Conservation (phyloP, 169 alveolate genomes). For the Eimeria praecox region DNA sequence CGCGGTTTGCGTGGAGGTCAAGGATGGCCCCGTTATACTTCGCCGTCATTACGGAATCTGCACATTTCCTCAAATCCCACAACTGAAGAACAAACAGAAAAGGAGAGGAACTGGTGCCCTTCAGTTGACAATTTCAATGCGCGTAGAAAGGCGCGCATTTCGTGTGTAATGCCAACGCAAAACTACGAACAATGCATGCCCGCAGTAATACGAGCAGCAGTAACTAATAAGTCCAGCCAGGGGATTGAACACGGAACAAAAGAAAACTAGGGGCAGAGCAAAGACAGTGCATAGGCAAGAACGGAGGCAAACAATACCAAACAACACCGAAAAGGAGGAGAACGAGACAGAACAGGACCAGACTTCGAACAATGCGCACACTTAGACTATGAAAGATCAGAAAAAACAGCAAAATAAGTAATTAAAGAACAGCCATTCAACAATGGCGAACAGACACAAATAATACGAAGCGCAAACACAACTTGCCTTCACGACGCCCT, state of each 20-base stretch:
- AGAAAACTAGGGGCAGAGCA: not conserved
- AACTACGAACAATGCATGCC: too few species aligned
- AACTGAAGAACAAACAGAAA: constrained; percentile 24
- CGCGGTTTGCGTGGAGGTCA: constrained; percentile 79
- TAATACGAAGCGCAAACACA: not conserved
- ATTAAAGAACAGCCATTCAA: not conserved
- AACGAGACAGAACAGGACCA: not conserved
- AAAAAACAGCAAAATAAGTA: not conserved
- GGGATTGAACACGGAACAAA: not conserved
- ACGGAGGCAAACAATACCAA: not conserved
- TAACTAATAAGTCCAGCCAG: not conserved
- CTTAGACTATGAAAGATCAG: not conserved
- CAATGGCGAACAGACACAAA: not conserved
- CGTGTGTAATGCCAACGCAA: not conserved
- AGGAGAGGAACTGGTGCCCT: not conserved
- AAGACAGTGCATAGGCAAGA: not conserved
- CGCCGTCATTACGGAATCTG: constrained; percentile 76
- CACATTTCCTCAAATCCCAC: constrained; percentile 80
- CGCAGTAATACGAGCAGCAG: too few species aligned
- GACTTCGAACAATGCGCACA: not conserved
- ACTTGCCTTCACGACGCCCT: constrained; percentile 81
- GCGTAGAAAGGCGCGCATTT: not conserved
- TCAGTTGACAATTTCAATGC: not conserved
- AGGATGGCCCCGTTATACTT: constrained; percentile 78
- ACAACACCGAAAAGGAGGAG: not conserved